Base-by-base conservation (phyloP, 2,329 filamentous ascomycete species). In the Cladosporium sphaerospermum region DNA sequence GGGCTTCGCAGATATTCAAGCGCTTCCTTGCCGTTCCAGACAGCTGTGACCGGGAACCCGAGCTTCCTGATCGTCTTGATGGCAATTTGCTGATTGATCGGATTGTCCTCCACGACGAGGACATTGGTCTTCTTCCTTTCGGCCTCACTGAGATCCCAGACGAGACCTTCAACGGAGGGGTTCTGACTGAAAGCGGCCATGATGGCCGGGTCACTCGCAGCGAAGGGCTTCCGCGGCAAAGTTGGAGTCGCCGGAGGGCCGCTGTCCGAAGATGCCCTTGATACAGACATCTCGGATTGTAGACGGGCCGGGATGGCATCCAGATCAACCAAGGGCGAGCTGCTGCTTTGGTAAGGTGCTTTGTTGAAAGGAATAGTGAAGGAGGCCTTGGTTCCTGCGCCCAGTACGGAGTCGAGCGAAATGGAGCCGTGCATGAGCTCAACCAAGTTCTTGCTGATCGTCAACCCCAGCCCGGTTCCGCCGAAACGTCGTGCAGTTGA, bases 101-200 rank as follows among this genome's bases (percentile, higher is more conserved):
- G 73, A 83, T 91, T 90, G 65, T 92, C 88, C 69, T 92, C 88
- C 2, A 91, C 88, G 1, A 93, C 81, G 16, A 92, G 70, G n/a
- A 92, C 75, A 45, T 88, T 81, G 5, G 84, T 76, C 36, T 81
- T 78, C 51, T 79, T 74, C 52, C 88, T 77, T 52, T 88, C 84
- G 2, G 75, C 68, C 13, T 74, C 69, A 3, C 78, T 70, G 1
- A 88, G 64, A 14, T 78, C 78, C 1, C 85, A 63, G 9, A 78
- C 41, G 65, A 66, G 67, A 1, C 76, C 73, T 4, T 71, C 62
- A 10, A 59, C 57, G n/a, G 72, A 64, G 3, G 69, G 62, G 0
- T 54, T 10, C 3, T 56, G 43, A 1, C 56, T 57, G n/a, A 55
- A 56, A 2, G 40, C 50, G n/a, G 57, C 45, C 7, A 50, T 47